Conservation (phyloP, 2,329 filamentous ascomycete genomes). For the Thelonectria olida region DNA sequence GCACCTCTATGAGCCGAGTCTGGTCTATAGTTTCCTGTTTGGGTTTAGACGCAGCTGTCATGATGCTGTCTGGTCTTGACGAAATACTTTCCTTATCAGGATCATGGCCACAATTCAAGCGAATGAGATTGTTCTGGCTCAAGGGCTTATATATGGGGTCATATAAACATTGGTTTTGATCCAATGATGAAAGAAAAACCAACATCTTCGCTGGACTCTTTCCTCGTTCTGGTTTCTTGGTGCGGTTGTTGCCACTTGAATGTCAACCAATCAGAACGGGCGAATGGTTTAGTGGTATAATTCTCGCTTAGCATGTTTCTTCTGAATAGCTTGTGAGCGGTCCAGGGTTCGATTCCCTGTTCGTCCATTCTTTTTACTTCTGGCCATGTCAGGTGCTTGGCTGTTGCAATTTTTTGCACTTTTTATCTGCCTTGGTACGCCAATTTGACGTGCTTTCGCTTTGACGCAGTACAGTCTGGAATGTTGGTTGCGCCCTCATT, state of each 20-base stretch:
- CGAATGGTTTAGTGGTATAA: conserved; percentile 6
- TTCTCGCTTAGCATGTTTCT: not conserved
- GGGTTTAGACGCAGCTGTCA: not conserved
- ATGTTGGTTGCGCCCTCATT: too few species aligned
- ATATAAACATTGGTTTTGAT: not conserved
- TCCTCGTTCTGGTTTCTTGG: not conserved
- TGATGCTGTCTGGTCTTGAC: not conserved
- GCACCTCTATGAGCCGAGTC: too few species aligned
- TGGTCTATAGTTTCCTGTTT: too few species aligned
- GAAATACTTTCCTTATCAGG: not conserved
- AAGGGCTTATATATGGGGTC: not conserved
- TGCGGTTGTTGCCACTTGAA: not conserved
- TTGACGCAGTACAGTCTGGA: too few species aligned
- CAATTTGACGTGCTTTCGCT: too few species aligned
- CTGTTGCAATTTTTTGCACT: too few species aligned
- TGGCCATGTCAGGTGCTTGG: too few species aligned
- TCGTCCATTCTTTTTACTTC: too few species aligned
- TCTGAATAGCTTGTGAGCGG: not conserved
- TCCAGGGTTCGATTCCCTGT: conserved; percentile 5
- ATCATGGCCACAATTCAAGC: not conserved
- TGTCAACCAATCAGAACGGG: not conserved
- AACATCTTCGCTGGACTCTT: not conserved
- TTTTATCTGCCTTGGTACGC: too few species aligned
- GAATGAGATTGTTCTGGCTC: too few species aligned
- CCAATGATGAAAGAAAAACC: not conserved